Base-by-base conservation (phyloP, 1,284 basidiomycete species). In the Moesziomyces sp. region DNA sequence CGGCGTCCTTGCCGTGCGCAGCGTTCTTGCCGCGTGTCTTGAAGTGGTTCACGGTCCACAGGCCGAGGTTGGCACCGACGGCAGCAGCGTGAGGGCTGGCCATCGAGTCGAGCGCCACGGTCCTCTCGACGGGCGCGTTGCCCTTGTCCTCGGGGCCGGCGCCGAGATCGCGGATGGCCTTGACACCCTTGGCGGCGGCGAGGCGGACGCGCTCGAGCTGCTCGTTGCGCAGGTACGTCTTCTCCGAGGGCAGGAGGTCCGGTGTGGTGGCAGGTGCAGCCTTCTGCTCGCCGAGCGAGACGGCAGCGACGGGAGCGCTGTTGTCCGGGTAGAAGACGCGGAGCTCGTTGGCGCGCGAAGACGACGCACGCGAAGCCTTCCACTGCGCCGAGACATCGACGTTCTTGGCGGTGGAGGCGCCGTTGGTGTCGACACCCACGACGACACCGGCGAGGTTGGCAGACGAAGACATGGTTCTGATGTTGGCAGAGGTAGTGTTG, bases 1-100 rank as follows among this genome's bases (percentile, higher is more conserved):
- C 56, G 19, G 64, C 65, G 5, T 72, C 61, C 66, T 75, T 62
- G 56, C 58, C 64, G 58, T 74, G 73, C 30, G 71, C 71, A 10
- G 74, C 69, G 49, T 62, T 68, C 51, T 75, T 66, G 46, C 81
- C 81, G 19, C 75, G 77, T 18, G 81, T 78, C 68, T 80, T 81
- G 79, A 81, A 82, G 65, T 82, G 79, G 63, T 83, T 82, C 57
- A 80, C 71, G 30, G 50, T 71, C 78, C 78, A 83, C 10, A 82
- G 70, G 21, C 70, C 78, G 40, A 83, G 77, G 58, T 65, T 67
- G 40, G 82, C 79, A 34, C 82, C 82, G 28, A 57, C 64, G 28
- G 82, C 82, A 13, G 80, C 81, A 16, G 80, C 79, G 64, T 83
- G 82, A 1, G 82, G 60, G 60, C 76, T 78, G 16, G 49, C 52